Conservation (phyloP, 352 stramenopile genomes). For the Bremia lactucae region DNA sequence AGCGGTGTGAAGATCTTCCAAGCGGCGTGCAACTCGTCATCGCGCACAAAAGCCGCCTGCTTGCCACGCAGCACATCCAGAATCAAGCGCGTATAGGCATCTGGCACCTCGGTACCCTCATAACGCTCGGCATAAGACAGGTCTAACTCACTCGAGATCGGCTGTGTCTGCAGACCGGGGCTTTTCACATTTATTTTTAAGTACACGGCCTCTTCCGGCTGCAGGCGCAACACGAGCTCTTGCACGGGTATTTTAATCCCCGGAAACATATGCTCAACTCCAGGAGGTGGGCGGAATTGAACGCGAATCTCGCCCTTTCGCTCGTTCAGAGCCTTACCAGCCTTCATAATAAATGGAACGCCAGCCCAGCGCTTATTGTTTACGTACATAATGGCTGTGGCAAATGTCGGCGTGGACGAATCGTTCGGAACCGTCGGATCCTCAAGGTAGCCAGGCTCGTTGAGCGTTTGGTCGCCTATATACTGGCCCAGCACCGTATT, state of each 20-base stretch:
- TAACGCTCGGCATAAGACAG: slow-evolving; percentile 91
- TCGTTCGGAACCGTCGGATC: slow-evolving; percentile 92
- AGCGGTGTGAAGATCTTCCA: slow-evolving; percentile 99
- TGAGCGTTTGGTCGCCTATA: slow-evolving; percentile 57
- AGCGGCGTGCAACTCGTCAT: slow-evolving; percentile 91
- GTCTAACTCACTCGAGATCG: slow-evolving; percentile 93
- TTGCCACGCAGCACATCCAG: slow-evolving; percentile 95
- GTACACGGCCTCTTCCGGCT: slow-evolving; percentile 95
- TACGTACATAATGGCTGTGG: slow-evolving; percentile 84
- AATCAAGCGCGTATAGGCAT: slow-evolving; percentile 96
- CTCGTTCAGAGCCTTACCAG: slow-evolving; percentile 96
- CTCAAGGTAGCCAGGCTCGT: slow-evolving; percentile 90
- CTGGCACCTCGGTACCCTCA: slow-evolving; percentile 81
- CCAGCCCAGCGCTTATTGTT: slow-evolving; percentile 94
- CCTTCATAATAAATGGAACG: slow-evolving; percentile 99
- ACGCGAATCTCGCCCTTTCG: slow-evolving; percentile 95
- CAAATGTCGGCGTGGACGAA: slow-evolving; percentile 88
- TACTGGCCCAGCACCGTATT: slow-evolving; percentile 98
- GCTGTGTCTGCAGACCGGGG: slow-evolving; percentile 81
- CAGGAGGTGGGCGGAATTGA: slow-evolving; percentile 92
- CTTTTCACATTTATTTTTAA: slow-evolving; percentile 96
- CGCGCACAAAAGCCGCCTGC: slow-evolving; percentile 92
- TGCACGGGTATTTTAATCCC: slow-evolving; percentile 85
- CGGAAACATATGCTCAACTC: slow-evolving; percentile 85
- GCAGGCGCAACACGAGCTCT: slow-evolving; percentile 94